Percentiles rank a stretch among this genome's conserved stretches.
Conservation (phyloP, 139 green algal genomes). For the Volvox africanus region DNA sequence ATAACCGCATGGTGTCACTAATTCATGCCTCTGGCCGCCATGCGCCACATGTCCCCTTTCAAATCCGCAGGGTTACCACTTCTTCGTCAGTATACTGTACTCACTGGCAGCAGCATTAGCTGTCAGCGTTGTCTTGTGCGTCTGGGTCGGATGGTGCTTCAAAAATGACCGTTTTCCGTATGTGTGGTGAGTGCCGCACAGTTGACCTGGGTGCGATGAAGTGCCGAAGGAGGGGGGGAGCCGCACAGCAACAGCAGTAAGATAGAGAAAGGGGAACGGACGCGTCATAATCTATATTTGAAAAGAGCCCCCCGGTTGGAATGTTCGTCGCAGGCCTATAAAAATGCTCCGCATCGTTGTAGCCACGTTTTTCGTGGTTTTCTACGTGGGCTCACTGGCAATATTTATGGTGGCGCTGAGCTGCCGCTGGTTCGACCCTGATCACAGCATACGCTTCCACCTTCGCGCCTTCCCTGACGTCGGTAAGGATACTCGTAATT, state of each 20-base stretch:
- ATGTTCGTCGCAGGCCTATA: conserved; percentile 50
- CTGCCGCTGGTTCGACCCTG: conserved; percentile 54
- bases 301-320: too few species aligned
- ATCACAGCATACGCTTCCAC: not conserved
- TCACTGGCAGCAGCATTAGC: conserved; percentile 1
- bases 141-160: conserved; percentile 58
- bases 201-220: too few species aligned
- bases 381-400: conserved; percentile 60
- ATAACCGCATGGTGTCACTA: too few species aligned
- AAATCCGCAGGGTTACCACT: conserved; percentile 43
- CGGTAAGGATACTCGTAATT: not conserved
- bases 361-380: conserved; percentile 57
- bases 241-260: too few species aligned
- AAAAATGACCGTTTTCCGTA: conserved; percentile 56
- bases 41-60: not conserved
- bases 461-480: conserved; percentile 38
- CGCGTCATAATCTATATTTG: too few species aligned
- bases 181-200: conserved; percentile 39
- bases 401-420: conserved; percentile 54
- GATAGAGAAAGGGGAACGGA: too few species aligned
- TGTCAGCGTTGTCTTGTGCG: conserved; percentile 37
- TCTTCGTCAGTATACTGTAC: conserved; percentile 54
- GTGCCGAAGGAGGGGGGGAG: too few species aligned
- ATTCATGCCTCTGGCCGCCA: too few species aligned
- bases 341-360: conserved; percentile 63